Evolutionary conservation across 768 basidiomycete species (phyloP).

Genomic region (Lactarius indigo): DNA sequence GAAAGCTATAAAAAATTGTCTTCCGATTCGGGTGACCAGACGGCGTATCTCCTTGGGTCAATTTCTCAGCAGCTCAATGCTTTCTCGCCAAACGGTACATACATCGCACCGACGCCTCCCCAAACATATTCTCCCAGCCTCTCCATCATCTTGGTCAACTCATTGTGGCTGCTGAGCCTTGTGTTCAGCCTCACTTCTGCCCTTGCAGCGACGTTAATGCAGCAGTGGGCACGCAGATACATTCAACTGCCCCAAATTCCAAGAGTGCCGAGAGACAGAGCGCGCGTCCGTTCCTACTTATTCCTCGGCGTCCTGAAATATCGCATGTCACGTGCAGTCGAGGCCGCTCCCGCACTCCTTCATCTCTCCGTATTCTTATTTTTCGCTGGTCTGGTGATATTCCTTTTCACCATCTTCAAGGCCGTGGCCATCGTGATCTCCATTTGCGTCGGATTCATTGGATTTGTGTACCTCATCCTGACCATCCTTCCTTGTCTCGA

Average conservation of each 20-base stretch:
- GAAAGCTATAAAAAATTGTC: conserved; percentile 24
- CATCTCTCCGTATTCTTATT: conserved; percentile 24
- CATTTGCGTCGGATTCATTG: conserved; percentile 1
- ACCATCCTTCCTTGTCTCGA: conserved; percentile 10
- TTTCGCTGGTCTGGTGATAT: conserved; percentile 14
- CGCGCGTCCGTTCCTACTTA: conserved; percentile 12
- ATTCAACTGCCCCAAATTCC: conserved; percentile 4
- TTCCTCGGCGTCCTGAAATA: conserved; percentile 15
- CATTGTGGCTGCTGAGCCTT: conserved; percentile 19
- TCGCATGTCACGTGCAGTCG: conserved; percentile 7
- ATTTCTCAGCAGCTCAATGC: conserved; percentile 16
- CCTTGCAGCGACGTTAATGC: conserved; percentile 16
- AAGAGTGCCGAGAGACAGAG: neutral
- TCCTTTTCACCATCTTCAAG: conserved; percentile 12
- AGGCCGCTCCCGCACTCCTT: conserved; percentile 13
- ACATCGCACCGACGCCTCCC: neutral
- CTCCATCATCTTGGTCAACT: conserved; percentile 12
- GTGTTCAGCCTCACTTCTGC: conserved; percentile 13
- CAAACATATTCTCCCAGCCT: neutral
- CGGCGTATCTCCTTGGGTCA: conserved; percentile 1
- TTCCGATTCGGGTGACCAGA: conserved; percentile 8
- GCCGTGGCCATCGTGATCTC: conserved; percentile 3
- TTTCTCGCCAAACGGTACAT: conserved; percentile 3
- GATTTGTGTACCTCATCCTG: conserved; percentile 1
- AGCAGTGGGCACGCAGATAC: conserved; percentile 19